Evolutionary conservation across 805 yeast genomes (phyloP).

Genomic region (Nakazawaea wickerhamii): DNA sequence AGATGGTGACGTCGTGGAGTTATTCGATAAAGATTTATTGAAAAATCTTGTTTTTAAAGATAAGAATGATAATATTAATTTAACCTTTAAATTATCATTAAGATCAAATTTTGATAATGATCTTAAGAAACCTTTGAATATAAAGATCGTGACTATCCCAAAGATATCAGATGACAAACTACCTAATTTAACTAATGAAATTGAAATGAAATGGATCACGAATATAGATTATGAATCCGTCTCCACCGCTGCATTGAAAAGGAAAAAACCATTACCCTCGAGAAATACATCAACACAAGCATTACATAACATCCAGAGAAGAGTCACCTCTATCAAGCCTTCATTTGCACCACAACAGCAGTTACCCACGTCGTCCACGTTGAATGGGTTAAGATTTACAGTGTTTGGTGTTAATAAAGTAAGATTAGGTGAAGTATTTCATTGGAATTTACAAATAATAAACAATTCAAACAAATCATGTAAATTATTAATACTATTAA

Average conservation of each 20-base stretch:
- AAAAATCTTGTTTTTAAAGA: constrained; percentile 4
- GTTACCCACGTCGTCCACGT: constrained; percentile 9
- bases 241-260: constrained; percentile 10
- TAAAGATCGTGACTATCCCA: constrained; percentile 8
- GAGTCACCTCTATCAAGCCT: constrained; percentile 21
- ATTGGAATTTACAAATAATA: constrained; percentile 61
- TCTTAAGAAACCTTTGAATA: constrained; percentile 9
- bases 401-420: constrained; percentile 60
- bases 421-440: constrained; percentile 51
- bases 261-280: constrained; percentile 2
- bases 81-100: constrained; percentile 6
- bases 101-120: constrained; percentile 6
- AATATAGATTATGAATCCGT: constrained; percentile 25
- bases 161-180: background rate
- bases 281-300: constrained; percentile 14
- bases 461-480: constrained; percentile 50
- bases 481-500: constrained; percentile 41
- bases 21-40: constrained; percentile 3
- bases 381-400: constrained; percentile 39
- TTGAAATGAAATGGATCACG: constrained; percentile 33
- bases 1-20: constrained; percentile 12
- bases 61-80: constrained; percentile 6
- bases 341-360: constrained; percentile 21
- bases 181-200: constrained; percentile 15
- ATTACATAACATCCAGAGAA: constrained; percentile 29